Conservation (phyloP, 2,329 filamentous ascomycete species). For the Fusarium nygamai region DNA sequence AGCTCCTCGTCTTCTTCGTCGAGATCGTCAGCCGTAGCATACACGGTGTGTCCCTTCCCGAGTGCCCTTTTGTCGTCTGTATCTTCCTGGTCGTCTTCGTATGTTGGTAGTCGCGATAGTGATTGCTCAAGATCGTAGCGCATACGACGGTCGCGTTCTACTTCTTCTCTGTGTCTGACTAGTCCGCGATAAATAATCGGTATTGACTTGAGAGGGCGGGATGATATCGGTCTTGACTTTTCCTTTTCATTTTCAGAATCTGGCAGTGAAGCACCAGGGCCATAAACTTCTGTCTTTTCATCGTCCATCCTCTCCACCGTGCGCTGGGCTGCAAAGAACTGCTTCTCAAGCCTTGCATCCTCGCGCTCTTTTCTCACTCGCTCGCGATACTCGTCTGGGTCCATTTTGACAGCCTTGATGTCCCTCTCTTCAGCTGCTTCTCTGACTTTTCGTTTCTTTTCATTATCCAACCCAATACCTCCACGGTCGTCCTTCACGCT, state of each 20-base stretch:
- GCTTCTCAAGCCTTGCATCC: constrained; percentile 72
- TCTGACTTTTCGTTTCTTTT: constrained; percentile 79
- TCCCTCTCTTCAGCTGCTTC: constrained; percentile 68
- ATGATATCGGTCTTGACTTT: constrained; percentile 51
- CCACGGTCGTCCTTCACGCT: constrained; percentile 80
- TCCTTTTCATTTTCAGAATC: constrained; percentile 30
- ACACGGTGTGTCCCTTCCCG: constrained; percentile 64
- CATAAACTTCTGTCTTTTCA: constrained; percentile 49
- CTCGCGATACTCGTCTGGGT: constrained; percentile 78
- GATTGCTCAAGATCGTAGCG: constrained; percentile 73
- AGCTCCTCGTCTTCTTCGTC: constrained; percentile 85
- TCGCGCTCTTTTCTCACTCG: constrained; percentile 77
- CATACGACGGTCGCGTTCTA: constrained; percentile 73
- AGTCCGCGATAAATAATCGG: constrained; percentile 84
- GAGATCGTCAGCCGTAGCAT: constrained; percentile 72
- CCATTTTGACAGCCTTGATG: constrained; percentile 68
- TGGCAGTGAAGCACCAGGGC: constrained; percentile 26
- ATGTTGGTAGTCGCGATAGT: constrained; percentile 69
- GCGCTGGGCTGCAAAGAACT: constrained; percentile 81
- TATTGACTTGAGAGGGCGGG: constrained; percentile 70
- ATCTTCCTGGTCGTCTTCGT: constrained; percentile 76
- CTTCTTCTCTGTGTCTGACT: constrained; percentile 74
- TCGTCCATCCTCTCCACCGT: constrained; percentile 81
- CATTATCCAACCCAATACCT: constrained; percentile 85
- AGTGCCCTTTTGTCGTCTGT: constrained; percentile 76